Percentiles rank a stretch among this genome's conserved stretches.
phyloP scores from a whole-genome alignment of 352 stramenopile species.

The Globisporangium alternatum region DNA sequence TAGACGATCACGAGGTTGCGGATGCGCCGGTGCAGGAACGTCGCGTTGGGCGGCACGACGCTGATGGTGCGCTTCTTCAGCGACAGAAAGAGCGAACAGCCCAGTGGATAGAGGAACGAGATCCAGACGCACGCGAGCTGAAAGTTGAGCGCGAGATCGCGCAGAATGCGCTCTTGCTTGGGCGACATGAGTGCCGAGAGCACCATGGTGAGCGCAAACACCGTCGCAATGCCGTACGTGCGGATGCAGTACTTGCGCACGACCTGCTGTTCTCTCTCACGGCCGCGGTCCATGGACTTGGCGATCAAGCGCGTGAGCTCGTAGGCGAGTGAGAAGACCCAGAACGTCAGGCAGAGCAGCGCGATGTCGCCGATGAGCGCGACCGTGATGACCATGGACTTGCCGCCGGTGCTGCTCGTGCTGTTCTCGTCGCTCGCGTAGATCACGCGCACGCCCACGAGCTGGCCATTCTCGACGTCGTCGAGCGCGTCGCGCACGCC shows the following conservation, averaged over 20 bases:
- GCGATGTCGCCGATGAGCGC: conserved; percentile 59
- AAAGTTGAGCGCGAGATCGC: conserved; percentile 38
- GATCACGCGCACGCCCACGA: conserved; percentile 46
- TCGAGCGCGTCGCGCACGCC: conserved; percentile 45
- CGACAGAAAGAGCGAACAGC: conserved; percentile 45
- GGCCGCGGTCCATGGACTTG: conserved; percentile 64
- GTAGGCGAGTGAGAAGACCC: conserved; percentile 59
- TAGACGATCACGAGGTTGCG: conserved; percentile 70
- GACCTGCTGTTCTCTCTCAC: conserved; percentile 43
- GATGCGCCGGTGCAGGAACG: conserved; percentile 60
- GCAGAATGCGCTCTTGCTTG: conserved; percentile 28
- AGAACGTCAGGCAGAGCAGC: conserved; percentile 57
- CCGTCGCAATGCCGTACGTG: conserved; percentile 27
- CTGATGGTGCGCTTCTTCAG: conserved; percentile 36
- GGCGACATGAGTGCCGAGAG: conserved; percentile 28
- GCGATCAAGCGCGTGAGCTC: conserved; percentile 65
- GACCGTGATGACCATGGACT: conserved; percentile 35
- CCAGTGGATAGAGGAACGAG: conserved; percentile 57
- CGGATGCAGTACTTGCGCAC: conserved; percentile 51
- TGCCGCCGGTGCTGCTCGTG: conserved; percentile 17
- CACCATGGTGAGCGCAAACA: conserved; percentile 46
- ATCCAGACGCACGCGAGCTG: conserved; percentile 46
- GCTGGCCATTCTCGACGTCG: conserved; percentile 42
- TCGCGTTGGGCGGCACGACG: conserved; percentile 41
- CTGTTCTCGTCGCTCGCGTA: conserved; percentile 32